Evolutionary conservation across 495 filamentous ascomycete genomes (phyloP).

Genomic region (Aspergillus taichungensis): DNA sequence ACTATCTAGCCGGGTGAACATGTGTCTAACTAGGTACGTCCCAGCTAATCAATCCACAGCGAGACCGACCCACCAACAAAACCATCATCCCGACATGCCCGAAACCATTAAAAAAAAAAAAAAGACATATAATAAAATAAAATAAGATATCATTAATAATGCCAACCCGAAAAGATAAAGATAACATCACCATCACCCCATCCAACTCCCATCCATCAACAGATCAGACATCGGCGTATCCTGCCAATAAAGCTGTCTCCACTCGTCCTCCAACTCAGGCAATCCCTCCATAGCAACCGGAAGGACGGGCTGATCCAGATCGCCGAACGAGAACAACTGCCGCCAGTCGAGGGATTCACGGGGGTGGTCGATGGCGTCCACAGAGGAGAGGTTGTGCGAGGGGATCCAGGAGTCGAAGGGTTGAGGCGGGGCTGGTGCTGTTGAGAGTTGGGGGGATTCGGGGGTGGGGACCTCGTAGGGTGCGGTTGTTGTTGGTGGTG

Average conservation of each 20-base stretch:
- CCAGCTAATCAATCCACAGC: too few species aligned
- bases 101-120: too few species aligned
- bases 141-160: not conserved
- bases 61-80: too few species aligned
- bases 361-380: constrained; percentile 27
- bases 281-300: constrained; percentile 34
- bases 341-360: constrained; percentile 39
- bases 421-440: constrained; percentile 18
- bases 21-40: too few species aligned
- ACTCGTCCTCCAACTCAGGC: constrained; percentile 38
- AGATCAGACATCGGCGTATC: constrained; percentile 38
- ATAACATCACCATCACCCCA: not conserved
- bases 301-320: constrained; percentile 30
- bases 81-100: too few species aligned
- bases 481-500: constrained; percentile 3
- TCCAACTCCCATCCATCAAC: constrained; percentile 35
- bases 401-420: constrained; percentile 35
- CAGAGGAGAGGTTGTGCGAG: constrained; percentile 9
- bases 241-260: constrained; percentile 42
- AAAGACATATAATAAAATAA: too few species aligned
- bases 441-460: constrained; percentile 21
- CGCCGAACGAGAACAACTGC: constrained; percentile 38
- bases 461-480: constrained; percentile 31
- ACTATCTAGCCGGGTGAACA: too few species aligned
- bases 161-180: not conserved